Percentiles rank a stretch among this genome's conserved stretches.
These are phyloP conservation scores for Starmerella bacillaris DNA, from an alignment of 805 yeast species.

Conservation along the genomic window DNA sequence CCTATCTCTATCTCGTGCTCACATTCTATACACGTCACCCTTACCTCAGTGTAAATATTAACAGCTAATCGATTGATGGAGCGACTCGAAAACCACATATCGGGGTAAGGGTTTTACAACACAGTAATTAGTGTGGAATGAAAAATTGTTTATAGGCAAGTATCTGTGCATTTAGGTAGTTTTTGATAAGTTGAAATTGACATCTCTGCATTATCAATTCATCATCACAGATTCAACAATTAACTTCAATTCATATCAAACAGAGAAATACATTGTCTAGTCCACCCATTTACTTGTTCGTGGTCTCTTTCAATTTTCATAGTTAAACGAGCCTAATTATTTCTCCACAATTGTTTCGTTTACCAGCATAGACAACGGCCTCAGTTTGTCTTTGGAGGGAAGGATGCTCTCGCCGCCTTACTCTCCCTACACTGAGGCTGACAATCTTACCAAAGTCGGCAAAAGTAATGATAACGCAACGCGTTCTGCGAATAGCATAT, in stretches of 20 bases:
- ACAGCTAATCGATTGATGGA: background rate
- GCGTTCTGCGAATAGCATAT: no score
- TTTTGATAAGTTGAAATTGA: no score
- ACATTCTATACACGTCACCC: no score
- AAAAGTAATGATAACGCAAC: no score
- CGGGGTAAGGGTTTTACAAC: background rate
- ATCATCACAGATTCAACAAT: no score
- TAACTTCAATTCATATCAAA: no score
- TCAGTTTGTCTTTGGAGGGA: constrained; percentile 2
- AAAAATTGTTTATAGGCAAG: constrained; percentile 1
- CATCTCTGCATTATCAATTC: no score
- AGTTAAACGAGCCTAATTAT: background rate
- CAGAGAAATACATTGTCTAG: no score
- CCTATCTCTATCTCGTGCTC: no score
- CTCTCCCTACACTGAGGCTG: constrained; percentile 18
- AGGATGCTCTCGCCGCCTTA: constrained; percentile 23
- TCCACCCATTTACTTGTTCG: constrained; percentile 14
- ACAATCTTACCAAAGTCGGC: no score
- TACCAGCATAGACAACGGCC: background rate
- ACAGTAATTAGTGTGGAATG: background rate
- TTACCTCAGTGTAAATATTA: no score
- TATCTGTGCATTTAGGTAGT: no score
- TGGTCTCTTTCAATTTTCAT: constrained; percentile 7
- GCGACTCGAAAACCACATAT: constrained; percentile 1
- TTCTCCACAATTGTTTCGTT: constrained; percentile 6